Evolutionary conservation across 164 flowering plant genomes (phyloP), one percentile per base, ranked within the genome.

Genomic region (Vitis riparia): DNA sequence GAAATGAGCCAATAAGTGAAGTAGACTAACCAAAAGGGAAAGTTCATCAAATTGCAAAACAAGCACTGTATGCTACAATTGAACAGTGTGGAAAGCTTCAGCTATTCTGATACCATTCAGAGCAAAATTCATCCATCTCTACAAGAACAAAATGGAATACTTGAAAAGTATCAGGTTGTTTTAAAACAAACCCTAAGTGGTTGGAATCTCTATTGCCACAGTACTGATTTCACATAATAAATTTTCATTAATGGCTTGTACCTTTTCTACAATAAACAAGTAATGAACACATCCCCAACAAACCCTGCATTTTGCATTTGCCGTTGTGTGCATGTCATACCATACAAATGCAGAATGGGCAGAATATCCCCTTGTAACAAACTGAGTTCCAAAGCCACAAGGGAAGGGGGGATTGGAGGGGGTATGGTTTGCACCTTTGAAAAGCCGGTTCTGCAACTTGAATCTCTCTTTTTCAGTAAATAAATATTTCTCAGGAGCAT

Each of bases 401-500:
- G 9, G 14, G 55, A 19, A 11, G 15, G 48, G 32, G 19, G 56
- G 5, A 16, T 51, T 63, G n/a, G 37, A 29, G 12, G 14, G 30
- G 63, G 53, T 2, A 56, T n/a, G 67, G 63, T 55, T 50, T 68
- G 62, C 67, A 27, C 62, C 68, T 63, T 63, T 29, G 3, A 29
- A 11, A 44, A 66, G 58, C 52, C 14, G 19, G 55, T 59, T 51
- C 50, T 19, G 30, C 23, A 60, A 27, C 62, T 23, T 48, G 17
- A 63, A 64, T 62, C 51, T 12, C 9, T 17, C 50, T 55, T 60
- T 59, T 65, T 55, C 51, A 14, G 29, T 55, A 44, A 60, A 64
- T 57, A 56, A 68, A 62, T 66, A 62, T 55, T 68, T 58, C 47
- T 71, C 29, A 13, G 69, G 79, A 70, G 67, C 68, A 59, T 76